These are phyloP conservation scores for Naganishia sp. DNA, from an alignment of 1,284 basidiomycete species.

Conservation along the genomic window DNA sequence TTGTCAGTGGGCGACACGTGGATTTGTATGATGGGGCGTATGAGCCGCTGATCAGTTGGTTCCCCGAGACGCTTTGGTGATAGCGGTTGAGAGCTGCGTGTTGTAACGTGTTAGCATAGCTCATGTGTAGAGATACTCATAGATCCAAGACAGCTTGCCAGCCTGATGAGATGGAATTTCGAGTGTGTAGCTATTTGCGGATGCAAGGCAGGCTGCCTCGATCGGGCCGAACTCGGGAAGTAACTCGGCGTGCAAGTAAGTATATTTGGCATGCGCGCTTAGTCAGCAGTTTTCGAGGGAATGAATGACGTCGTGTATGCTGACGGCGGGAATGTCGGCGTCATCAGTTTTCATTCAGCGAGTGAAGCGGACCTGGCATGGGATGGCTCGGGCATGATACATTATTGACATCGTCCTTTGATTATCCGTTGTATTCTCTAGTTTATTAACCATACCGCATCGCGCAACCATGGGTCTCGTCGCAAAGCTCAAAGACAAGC, in stretches of 20 bases:
- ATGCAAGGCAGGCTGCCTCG: too few relatives aligned
- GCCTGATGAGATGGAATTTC: not conserved
- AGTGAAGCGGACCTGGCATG: too few relatives aligned
- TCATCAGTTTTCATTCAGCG: too few relatives aligned
- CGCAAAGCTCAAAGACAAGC: conserved; percentile 23
- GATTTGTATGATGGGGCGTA: conserved; percentile 15
- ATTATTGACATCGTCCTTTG: too few relatives aligned
- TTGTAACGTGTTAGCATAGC: not conserved
- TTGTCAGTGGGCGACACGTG: conserved; percentile 4
- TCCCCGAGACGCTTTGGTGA: conserved; percentile 20
- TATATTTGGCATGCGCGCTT: too few relatives aligned
- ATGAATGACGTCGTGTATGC: too few relatives aligned
- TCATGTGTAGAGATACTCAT: not conserved
- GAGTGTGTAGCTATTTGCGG: too few relatives aligned
- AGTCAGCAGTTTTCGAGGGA: too few relatives aligned
- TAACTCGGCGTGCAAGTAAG: too few relatives aligned
- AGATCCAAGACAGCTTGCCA: not conserved
- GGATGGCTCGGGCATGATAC: not conserved
- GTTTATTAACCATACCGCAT: not conserved
- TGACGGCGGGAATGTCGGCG: too few relatives aligned
- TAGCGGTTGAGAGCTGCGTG: not conserved
- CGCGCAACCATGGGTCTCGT: conserved; percentile 9
- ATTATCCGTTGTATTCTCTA: too few relatives aligned
- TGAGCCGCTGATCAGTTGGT: conserved; percentile 17
- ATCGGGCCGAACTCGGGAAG: too few relatives aligned